Base-by-base conservation (phyloP, 331 rosid genomes). In the Quercus phellos region DNA sequence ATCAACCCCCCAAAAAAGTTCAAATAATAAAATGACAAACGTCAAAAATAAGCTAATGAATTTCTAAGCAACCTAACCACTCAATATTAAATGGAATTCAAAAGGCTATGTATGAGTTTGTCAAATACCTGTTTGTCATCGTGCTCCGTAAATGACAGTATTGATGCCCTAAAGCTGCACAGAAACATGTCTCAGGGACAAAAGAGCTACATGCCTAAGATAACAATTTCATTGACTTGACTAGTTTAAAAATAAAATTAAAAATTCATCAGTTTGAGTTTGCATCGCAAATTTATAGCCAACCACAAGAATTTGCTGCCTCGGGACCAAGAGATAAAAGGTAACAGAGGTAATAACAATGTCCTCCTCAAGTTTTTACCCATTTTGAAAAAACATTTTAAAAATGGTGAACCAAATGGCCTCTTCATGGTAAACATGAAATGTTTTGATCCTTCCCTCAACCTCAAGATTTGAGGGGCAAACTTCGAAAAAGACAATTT, bases 61-160 rank as follows among this genome's bases (percentile, higher is more conserved):
- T 27, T 43, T 51, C 61, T n/a, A 26, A 54, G 59, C 73, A 42
- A 73, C 17, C 22, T 35, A 18, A 73, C 10, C 12, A 2, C 53
- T 34, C 30, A 72, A 51, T 24, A 59, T 29, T 34, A 70, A 34
- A 27, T 43, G 75, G 68, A 66, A 32, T 34, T 66, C 51, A 46
- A 24, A 35, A 61, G 24, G 53, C 12, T 13, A 19, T 19, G 50
- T 76, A 50, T 46, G 6, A 34, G 74, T 34, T 74, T 51, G 59
- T 63, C 50, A 46, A 22, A 55, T 87, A 95, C 99, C 99, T 91
- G 97, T 89, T 85, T 95, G 90, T 95, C 99, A 51, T 87, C 92
- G 58, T 95, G 99, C 85, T 95, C 99, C 1, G 99, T 93, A 87
- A 95, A 87, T 75, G 98, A 90, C 77, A 95, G 82, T 83, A 95